Percentiles rank a stretch among this genome's conserved stretches.
These are phyloP conservation scores for Claviceps fusiformis DNA, from an alignment of 2,329 filamentous ascomycete species.

Conservation along the genomic window DNA sequence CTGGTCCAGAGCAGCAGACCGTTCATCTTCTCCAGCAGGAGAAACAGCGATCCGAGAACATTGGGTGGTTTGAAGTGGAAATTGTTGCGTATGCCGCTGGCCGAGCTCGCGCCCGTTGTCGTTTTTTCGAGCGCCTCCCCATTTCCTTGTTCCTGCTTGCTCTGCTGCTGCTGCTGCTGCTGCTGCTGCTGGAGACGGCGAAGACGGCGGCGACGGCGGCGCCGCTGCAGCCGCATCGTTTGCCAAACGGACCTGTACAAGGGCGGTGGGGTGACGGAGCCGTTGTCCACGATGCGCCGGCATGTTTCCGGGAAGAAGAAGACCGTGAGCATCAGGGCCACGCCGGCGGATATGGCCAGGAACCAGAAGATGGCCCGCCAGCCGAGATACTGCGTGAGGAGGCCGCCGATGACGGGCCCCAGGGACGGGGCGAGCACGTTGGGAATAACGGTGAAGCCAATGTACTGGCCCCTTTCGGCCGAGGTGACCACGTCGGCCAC, in stretches of 20 bases:
- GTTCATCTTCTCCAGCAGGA: conserved; percentile 28
- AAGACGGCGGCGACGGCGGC: conserved; percentile 13
- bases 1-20: conserved; percentile 30
- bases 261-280: conserved; percentile 28
- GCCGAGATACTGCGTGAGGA: conserved; percentile 40
- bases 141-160: neutral
- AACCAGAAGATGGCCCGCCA: conserved; percentile 54
- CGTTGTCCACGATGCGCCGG: conserved; percentile 36
- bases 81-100: conserved; percentile 11
- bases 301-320: conserved; percentile 42
- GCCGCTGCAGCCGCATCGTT: conserved; percentile 11
- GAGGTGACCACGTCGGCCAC: conserved; percentile 51
- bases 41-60: conserved; percentile 24
- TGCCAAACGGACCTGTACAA: conserved; percentile 23
- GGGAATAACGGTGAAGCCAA: conserved; percentile 37
- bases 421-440: conserved; percentile 33
- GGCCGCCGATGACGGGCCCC: conserved; percentile 45
- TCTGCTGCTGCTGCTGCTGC: no score
- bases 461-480: conserved; percentile 46
- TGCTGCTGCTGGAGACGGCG: no score
- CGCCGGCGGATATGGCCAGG: conserved; percentile 31
- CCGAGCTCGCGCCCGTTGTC: conserved; percentile 5
- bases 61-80: conserved; percentile 27
- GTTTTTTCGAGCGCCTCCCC: conserved; percentile 1
- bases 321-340: conserved; percentile 28